Evolutionary conservation across 352 stramenopile species (phyloP).

Genomic region (Blastocystis sp.): DNA sequence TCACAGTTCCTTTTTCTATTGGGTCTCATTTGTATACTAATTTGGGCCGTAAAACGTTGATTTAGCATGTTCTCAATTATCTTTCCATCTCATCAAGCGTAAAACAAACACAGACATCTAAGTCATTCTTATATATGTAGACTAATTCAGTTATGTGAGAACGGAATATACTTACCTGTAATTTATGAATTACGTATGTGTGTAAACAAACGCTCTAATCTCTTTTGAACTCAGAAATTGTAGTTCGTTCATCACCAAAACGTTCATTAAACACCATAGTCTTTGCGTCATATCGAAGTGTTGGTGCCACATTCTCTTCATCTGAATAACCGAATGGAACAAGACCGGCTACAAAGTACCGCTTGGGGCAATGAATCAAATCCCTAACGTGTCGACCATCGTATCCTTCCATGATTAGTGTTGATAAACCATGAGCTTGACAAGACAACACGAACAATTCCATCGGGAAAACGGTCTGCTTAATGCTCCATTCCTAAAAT

Average conservation of each 20-base stretch:
- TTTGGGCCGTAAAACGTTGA: no score
- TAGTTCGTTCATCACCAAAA: conserved; percentile 12
- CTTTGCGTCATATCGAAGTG: conserved; percentile 9
- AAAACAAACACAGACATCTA: no score
- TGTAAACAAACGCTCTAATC: background rate
- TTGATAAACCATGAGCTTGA: conserved; percentile 37
- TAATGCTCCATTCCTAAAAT: conserved; percentile 61
- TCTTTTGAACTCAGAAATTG: conserved; percentile 34
- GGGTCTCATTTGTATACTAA: no score
- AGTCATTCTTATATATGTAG: no score
- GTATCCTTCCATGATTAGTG: conserved; percentile 56
- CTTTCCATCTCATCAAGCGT: no score
- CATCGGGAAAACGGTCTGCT: conserved; percentile 53
- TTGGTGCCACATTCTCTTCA: conserved; percentile 13
- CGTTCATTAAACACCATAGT: conserved; percentile 54
- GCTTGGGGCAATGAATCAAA: conserved; percentile 1
- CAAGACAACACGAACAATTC: conserved; percentile 43
- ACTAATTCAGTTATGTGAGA: no score
- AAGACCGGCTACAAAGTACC: conserved; percentile 47
- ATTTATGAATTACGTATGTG: no score
- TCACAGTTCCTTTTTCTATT: no score
- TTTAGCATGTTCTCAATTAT: no score
- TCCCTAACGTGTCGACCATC: conserved; percentile 32
- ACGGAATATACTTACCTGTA: no score
- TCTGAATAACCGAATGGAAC: conserved; percentile 49